Conservation (phyloP, 805 yeast species). For the Candida piceae region DNA sequence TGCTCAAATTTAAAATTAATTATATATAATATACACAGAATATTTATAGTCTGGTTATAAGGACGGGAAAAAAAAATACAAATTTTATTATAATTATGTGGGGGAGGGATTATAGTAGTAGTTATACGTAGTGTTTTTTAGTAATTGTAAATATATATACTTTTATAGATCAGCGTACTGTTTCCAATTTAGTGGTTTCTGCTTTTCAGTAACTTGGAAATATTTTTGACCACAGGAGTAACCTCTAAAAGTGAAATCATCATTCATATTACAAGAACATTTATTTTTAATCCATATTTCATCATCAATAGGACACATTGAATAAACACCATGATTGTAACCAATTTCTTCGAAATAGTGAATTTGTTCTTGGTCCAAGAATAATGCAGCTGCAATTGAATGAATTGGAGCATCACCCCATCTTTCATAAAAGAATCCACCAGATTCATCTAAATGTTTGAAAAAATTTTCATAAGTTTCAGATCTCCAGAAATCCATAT, state of each 20-base stretch:
- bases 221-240: constrained; percentile 32
- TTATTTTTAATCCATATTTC: constrained; percentile 21
- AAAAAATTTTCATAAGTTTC: constrained; percentile 55
- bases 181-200: constrained; percentile 27
- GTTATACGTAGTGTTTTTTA: no score
- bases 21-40: no score
- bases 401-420: constrained; percentile 97
- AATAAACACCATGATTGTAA: constrained; percentile 53
- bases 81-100: no score
- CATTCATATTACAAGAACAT: constrained; percentile 36
- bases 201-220: constrained; percentile 22
- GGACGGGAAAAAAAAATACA: no score
- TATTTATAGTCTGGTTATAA: no score
- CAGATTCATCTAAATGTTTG: constrained; percentile 54
- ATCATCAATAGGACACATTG: constrained; percentile 39
- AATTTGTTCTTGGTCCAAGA: constrained; percentile 50
- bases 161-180: constrained; percentile 13
- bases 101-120: no score
- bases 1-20: no score
- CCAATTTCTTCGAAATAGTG: constrained; percentile 76
- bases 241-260: constrained; percentile 35
- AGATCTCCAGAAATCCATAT: constrained; percentile 61
- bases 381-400: constrained; percentile 64
- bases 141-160: no score
- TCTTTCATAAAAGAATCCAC: constrained; percentile 82